Conservation (phyloP, 176 grass and related monocot genomes). For the Zoysia japonica region DNA sequence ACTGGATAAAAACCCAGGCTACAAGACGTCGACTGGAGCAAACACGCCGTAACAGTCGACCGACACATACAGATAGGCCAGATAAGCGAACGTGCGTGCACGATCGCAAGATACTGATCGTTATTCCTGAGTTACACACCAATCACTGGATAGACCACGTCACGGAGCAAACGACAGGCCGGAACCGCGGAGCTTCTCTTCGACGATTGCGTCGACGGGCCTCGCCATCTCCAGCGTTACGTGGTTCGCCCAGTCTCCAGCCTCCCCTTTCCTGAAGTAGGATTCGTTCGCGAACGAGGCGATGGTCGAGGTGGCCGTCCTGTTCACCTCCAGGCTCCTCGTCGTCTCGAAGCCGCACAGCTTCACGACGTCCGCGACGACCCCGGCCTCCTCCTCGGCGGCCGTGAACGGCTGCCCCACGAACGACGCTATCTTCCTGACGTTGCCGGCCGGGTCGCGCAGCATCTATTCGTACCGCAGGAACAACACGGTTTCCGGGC, state of each 20-base stretch:
- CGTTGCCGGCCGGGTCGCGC: not conserved
- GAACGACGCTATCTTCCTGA: constrained; percentile 27
- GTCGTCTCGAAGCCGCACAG: constrained; percentile 27
- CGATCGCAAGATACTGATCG: no score
- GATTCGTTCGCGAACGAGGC: not conserved
- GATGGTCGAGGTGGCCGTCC: not conserved
- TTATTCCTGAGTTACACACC: no score
- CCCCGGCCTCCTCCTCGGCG: not conserved
- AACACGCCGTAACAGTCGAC: no score
- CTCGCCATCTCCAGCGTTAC: not conserved
- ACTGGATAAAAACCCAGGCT: no score
- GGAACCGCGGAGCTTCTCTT: not conserved
- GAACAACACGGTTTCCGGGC: constrained; percentile 18
- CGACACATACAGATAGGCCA: no score
- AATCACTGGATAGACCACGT: no score
- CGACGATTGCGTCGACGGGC: not conserved
- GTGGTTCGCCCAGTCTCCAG: not conserved
- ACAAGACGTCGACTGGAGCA: no score
- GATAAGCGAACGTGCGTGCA: no score
- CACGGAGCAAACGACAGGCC: no score
- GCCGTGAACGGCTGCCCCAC: constrained; percentile 14
- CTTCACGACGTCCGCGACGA: not conserved
- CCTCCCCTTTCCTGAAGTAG: constrained; percentile 32
- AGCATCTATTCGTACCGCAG: constrained; percentile 48
- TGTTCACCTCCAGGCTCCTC: no score